Conservation (phyloP, 2,329 filamentous ascomycete genomes). For the Arthroderma sp. region DNA sequence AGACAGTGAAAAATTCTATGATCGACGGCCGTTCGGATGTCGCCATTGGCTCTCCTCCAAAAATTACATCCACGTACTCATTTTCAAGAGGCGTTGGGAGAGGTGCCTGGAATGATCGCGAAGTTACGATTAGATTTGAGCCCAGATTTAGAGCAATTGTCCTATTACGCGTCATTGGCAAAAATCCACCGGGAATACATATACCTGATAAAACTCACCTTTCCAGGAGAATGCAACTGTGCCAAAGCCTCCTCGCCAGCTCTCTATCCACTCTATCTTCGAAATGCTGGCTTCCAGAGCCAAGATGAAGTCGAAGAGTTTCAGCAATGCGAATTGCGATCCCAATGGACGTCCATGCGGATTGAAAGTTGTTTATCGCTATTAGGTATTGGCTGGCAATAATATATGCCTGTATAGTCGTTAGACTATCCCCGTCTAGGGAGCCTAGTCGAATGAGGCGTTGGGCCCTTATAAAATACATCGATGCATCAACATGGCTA, state of each 20-base stretch:
- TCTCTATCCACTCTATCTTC: slow-evolving; percentile 14
- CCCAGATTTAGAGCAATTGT: slow-evolving; percentile 18
- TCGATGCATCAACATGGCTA: slow-evolving; percentile 9
- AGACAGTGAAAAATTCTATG: slow-evolving; percentile 19
- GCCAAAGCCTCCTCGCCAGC: slow-evolving; percentile 19
- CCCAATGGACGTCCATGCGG: slow-evolving; percentile 19
- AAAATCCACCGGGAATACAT: not conserved
- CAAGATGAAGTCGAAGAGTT: slow-evolving; percentile 15
- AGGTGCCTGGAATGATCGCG: slow-evolving; percentile 15
- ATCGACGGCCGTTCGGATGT: slow-evolving; percentile 17
- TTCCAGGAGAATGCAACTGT: slow-evolving; percentile 19
- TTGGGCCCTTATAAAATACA: slow-evolving; percentile 16
- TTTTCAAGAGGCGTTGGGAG: slow-evolving; percentile 18
- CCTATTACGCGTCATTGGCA: slow-evolving; percentile 8
- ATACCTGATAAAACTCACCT: slow-evolving; percentile 7
- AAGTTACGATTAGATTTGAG: slow-evolving; percentile 12
- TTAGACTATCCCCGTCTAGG: slow-evolving; percentile 9
- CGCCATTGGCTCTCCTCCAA: slow-evolving; percentile 6
- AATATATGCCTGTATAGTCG: slow-evolving; percentile 17
- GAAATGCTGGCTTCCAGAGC: slow-evolving; percentile 14
- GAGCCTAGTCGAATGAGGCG: slow-evolving; percentile 13
- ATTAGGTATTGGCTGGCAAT: slow-evolving; percentile 19
- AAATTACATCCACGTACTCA: slow-evolving; percentile 19
- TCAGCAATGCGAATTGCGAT: slow-evolving; percentile 17
- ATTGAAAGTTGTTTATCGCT: slow-evolving; percentile 14